A percentile compares a stretch with the other conserved stretches of the same genome.
These are phyloP conservation scores for Rubia tinctorum DNA, from an alignment of 305 asterid species.

Conservation along the genomic window DNA sequence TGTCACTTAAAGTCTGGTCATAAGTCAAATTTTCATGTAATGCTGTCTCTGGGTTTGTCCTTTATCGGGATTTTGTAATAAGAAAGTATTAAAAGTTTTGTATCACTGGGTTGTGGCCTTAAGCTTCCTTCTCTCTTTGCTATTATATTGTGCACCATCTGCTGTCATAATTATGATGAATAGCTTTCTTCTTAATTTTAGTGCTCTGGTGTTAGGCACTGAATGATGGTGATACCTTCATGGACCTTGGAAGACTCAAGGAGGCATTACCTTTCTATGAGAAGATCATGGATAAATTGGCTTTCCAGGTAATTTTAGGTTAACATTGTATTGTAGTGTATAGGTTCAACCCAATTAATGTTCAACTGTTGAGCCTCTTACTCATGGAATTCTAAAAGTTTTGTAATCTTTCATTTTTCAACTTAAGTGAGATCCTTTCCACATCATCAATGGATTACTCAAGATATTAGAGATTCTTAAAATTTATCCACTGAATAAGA, in stretches of 20 bases:
- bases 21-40: neutral
- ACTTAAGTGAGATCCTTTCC: neutral
- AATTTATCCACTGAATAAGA: neutral
- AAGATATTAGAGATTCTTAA: neutral
- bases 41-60: neutral
- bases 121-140: neutral
- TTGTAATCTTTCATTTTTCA: neutral
- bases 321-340: neutral
- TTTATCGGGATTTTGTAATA: neutral
- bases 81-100: neutral
- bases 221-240: constrained; percentile 70
- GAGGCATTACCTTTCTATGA: constrained; percentile 76
- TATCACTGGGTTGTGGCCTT: neutral
- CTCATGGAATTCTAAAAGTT: neutral
- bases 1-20: neutral
- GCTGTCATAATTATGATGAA: constrained; percentile 29
- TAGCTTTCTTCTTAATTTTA: constrained; percentile 60
- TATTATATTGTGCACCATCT: neutral
- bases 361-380: neutral
- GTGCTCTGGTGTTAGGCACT: constrained; percentile 72
- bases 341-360: neutral
- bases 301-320: constrained; percentile 51
- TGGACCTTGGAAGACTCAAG: constrained; percentile 80
- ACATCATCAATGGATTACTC: neutral
- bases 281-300: constrained; percentile 65